Base-by-base conservation (phyloP, 495 filamentous ascomycete genomes). In the Aspergillus indologenus region DNA sequence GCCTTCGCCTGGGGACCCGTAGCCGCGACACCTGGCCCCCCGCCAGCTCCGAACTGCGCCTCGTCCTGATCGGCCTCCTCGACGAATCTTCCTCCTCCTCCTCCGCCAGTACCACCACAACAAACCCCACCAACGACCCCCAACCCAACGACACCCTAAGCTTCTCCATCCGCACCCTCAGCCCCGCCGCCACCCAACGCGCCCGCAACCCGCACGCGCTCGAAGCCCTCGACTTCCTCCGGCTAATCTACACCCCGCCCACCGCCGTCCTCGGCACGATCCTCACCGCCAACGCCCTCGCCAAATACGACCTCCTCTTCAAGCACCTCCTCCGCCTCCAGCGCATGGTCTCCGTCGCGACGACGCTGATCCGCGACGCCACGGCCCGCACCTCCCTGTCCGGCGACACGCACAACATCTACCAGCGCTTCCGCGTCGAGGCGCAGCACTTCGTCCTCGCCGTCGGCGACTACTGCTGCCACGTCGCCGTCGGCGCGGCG, bases 161-260 rank as follows among this genome's bases (percentile, higher is more conserved):
- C 70, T 98, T 98, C 67, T 84, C 88, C 1, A 85, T 98, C 44
- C 86, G 93, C n/a, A 87, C 91, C 56, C 79, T 97, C 59, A 79
- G 86, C 0, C 77, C 81, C 2, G 83, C 85, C 18, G 92, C 96
- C 62, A 84, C 95, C 20, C 83, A 88, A 40, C 84, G 81, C 61
- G 90, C 88, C 68, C 85, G 90, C 75, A 83, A 97, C 65, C 86
- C 90, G 0, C 81, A 88, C 64, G 84, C 84, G 0, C 81, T 97
- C 29, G 87, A 90, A 70, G 94, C 94, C 0, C 77, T 97, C 18
- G 94, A 98, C 69, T 97, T 98, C 65, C 78, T 98, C 18, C 85
- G 88, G 2, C 75, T 98, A 4, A 86, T 91, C 53, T 98, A 96
- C 75, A 87, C 85, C 43, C 83, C 94, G 0, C 91, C 93, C 0